Evolutionary conservation across 2,329 filamentous ascomycete species (phyloP).

Genomic region (Bipolaris gigantea): DNA sequence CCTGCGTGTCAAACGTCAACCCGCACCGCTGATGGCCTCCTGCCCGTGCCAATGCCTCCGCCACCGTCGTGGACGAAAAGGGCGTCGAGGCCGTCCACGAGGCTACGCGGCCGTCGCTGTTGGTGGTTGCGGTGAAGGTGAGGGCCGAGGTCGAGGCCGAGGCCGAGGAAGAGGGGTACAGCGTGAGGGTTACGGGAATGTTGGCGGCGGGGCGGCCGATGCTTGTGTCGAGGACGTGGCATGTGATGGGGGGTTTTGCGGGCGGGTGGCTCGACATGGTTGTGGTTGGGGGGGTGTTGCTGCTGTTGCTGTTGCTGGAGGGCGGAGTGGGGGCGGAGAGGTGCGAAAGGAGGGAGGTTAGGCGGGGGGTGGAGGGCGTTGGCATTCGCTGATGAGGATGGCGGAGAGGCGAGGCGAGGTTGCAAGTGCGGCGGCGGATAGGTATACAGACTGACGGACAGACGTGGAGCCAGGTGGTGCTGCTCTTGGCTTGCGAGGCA

Average conservation of each 20-base stretch:
- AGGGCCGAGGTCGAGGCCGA: conserved; percentile 45
- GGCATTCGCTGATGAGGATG: background rate
- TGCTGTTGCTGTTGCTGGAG: background rate
- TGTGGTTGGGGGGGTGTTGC: conserved; percentile 4
- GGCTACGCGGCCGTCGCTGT: conserved; percentile 74
- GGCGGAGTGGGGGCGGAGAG: conserved; percentile 3
- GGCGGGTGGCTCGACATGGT: conserved; percentile 23
- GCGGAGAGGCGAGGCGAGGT: background rate
- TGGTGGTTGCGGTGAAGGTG: conserved; percentile 65
- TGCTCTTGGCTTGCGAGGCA: too few relatives aligned
- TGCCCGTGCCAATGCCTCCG: conserved; percentile 37
- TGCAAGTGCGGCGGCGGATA: too few relatives aligned
- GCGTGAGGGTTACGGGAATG: conserved; percentile 67
- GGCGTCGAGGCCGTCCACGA: conserved; percentile 63
- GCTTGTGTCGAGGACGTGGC: conserved; percentile 84
- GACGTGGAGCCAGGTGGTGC: too few relatives aligned
- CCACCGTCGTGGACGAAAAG: conserved; percentile 43
- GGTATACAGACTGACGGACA: too few relatives aligned
- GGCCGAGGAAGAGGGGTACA: conserved; percentile 35
- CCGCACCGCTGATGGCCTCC: conserved; percentile 65
- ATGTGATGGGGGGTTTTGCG: conserved; percentile 67
- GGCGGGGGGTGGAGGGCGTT: conserved; percentile 15
- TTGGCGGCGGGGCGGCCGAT: conserved; percentile 67
- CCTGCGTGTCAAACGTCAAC: conserved; percentile 71
- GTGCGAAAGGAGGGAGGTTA: conserved; percentile 28